Conservation (phyloP, 108 stramenopile genomes). For the Craspedostauros australis region DNA sequence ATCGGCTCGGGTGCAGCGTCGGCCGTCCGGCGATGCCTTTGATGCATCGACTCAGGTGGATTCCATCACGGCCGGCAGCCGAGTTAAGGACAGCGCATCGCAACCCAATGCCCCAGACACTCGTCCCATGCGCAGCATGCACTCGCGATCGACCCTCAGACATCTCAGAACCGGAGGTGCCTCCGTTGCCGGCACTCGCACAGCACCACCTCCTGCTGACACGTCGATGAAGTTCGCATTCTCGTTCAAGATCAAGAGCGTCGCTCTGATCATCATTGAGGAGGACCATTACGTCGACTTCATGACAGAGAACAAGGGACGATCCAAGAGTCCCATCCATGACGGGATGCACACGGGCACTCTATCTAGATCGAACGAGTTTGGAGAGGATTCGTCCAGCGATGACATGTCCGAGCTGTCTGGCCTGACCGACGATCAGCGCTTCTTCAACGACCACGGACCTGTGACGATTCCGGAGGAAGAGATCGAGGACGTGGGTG, state of each 20-base stretch:
- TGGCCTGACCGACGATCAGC: slow-evolving; percentile 34
- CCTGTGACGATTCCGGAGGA: slow-evolving; percentile 6
- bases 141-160: too few species aligned
- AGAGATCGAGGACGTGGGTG: slow-evolving; percentile 9
- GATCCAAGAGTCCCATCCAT: not conserved
- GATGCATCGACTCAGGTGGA: too few species aligned
- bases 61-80: too few species aligned
- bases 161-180: too few species aligned
- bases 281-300: slow-evolving; percentile 22
- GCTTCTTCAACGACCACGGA: slow-evolving; percentile 7
- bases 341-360: not conserved
- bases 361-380: too few species aligned
- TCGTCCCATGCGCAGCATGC: too few species aligned
- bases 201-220: too few species aligned
- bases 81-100: too few species aligned
- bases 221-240: slow-evolving; percentile 25
- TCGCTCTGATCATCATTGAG: slow-evolving; percentile 32
- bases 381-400: slow-evolving; percentile 6
- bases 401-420: slow-evolving; percentile 32
- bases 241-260: slow-evolving; percentile 18
- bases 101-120: too few species aligned
- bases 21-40: too few species aligned
- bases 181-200: too few species aligned
- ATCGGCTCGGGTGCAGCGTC: too few species aligned
- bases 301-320: not conserved